These are phyloP conservation scores for Raphanus sativus DNA, from an alignment of 345 rosid genomes.

Conservation along the genomic window DNA sequence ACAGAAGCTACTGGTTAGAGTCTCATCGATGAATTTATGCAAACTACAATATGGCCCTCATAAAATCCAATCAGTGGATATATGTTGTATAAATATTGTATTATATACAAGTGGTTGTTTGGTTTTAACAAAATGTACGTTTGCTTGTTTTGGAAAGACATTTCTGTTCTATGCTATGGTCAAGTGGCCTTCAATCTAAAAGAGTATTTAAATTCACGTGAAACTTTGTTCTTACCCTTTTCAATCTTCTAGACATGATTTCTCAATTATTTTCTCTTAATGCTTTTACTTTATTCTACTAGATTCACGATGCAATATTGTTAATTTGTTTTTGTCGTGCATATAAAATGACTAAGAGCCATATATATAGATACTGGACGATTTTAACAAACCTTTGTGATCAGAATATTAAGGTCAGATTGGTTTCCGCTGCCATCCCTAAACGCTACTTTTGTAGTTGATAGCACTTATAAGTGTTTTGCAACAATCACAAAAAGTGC, in stretches of 20 bases:
- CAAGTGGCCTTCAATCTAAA: conserved; percentile 8
- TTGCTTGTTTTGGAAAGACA: conserved; percentile 24
- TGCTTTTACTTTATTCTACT: neutral
- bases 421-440: too few relatives aligned
- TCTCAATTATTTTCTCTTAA: conserved; percentile 1
- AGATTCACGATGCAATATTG: neutral
- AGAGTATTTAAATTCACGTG: neutral
- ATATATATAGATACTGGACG: neutral
- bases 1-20: neutral
- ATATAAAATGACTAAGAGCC: neutral
- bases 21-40: neutral
- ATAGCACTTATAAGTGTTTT: too few relatives aligned
- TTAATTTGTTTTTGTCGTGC: neutral
- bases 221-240: neutral
- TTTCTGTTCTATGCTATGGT: conserved; percentile 9
- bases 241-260: neutral
- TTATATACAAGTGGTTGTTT: conserved; percentile 11
- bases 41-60: conserved; percentile 8
- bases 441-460: too few relatives aligned
- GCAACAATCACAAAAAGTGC: too few relatives aligned
- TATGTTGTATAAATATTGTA: neutral
- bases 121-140: conserved; percentile 12
- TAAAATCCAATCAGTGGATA: neutral
- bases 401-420: neutral
- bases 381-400: neutral